A percentile compares a stretch with the other conserved stretches of the same genome.
phyloP scores from a whole-genome alignment of 441 rosid species.

The Brassica hybrid region DNA sequence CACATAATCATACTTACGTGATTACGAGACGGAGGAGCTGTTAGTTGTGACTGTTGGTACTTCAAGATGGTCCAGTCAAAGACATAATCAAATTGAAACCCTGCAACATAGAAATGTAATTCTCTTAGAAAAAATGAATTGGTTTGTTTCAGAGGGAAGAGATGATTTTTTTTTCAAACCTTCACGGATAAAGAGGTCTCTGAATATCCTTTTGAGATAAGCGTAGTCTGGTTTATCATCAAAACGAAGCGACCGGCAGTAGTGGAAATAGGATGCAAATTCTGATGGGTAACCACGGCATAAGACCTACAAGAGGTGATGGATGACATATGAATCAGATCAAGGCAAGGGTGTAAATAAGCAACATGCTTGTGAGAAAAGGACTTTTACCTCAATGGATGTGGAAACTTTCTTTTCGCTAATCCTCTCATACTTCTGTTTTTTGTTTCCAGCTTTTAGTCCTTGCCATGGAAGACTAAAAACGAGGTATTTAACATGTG shows the following conservation, averaged over 20 bases:
- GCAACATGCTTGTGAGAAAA: constrained; percentile 6
- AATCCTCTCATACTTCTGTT: constrained; percentile 93
- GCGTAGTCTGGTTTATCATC: constrained; percentile 62
- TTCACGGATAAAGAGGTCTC: constrained; percentile 96
- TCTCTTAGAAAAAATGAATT: not conserved
- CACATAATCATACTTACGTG: constrained; percentile 51
- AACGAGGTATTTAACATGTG: constrained; percentile 26
- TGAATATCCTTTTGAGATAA: constrained; percentile 75
- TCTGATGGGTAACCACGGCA: constrained; percentile 94
- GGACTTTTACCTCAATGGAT: constrained; percentile 76
- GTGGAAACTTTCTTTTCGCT: constrained; percentile 95
- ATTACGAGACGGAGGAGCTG: constrained; percentile 71
- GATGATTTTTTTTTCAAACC: constrained; percentile 46
- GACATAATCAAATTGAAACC: constrained; percentile 66
- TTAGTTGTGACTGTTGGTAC: constrained; percentile 36
- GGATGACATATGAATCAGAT: constrained; percentile 9
- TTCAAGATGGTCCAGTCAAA: constrained; percentile 23
- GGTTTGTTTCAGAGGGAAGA: not conserved
- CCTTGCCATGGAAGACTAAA: constrained; percentile 83
- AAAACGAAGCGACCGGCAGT: constrained; percentile 87
- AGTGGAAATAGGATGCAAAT: constrained; percentile 46
- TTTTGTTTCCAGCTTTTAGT: constrained; percentile 82
- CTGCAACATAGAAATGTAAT: constrained; percentile 48
- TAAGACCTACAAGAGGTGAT: constrained; percentile 65
- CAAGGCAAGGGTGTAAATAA: not conserved